Percentiles rank a stretch among this genome's conserved stretches.
Conservation (phyloP, 108 stramenopile species). For the Skeletonema grethae region DNA sequence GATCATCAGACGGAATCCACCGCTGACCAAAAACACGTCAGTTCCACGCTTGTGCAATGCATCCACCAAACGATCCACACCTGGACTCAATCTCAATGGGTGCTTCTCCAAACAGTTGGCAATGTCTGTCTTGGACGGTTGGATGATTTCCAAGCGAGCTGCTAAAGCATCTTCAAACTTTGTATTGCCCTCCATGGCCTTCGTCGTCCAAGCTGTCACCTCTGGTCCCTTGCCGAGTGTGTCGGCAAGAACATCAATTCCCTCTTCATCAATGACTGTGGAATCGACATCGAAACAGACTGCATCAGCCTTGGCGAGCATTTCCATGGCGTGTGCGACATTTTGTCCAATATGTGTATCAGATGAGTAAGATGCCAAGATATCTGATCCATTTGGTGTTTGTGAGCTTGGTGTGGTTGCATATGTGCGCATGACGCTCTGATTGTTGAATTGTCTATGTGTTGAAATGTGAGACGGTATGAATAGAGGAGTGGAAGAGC, state of each 20-base stretch:
- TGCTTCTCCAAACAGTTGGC: slow-evolving; percentile 67
- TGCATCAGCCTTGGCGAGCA: slow-evolving; percentile 82
- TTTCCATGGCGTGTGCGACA: slow-evolving; percentile 63
- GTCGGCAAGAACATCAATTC: slow-evolving; percentile 98
- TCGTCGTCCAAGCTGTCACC: slow-evolving; percentile 87
- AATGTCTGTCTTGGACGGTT: slow-evolving; percentile 74
- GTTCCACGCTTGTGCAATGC: slow-evolving; percentile 74
- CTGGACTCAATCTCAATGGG: slow-evolving; percentile 82
- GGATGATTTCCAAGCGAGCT: slow-evolving; percentile 87
- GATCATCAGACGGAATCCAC: slow-evolving; percentile 99
- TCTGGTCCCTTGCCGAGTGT: slow-evolving; percentile 90
- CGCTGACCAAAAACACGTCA: slow-evolving; percentile 93
- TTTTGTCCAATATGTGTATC: slow-evolving; percentile 47
- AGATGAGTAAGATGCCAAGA: slow-evolving; percentile 9
- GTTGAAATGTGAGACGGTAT: not conserved
- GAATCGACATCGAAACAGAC: slow-evolving; percentile 99
- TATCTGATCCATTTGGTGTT: not conserved
- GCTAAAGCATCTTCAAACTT: slow-evolving; percentile 96
- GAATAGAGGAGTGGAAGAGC: slow-evolving; percentile 5
- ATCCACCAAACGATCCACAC: slow-evolving; percentile 74
- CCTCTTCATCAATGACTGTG: slow-evolving; percentile 96
- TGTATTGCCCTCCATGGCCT: slow-evolving; percentile 96
- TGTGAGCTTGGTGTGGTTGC: not conserved
- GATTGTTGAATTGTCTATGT: slow-evolving; percentile 7
- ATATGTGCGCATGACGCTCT: not conserved